Evolutionary conservation across 1,284 basidiomycete species (phyloP).

Genomic region (Melampsora americana): DNA sequence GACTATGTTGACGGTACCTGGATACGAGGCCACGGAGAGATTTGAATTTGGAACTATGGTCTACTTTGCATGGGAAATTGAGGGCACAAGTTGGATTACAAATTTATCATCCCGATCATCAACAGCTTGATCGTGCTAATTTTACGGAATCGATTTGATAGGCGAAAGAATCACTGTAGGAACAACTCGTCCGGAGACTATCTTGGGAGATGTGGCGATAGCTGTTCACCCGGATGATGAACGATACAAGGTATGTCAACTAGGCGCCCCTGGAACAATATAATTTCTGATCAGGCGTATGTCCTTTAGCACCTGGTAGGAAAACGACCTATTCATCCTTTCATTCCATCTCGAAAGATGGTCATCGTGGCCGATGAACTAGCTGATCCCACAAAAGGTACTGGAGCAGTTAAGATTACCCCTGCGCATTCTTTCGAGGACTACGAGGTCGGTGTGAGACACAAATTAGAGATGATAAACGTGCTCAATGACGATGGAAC

Average conservation of each 20-base stretch:
- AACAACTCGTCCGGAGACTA: conserved; percentile 97
- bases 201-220: conserved; percentile 96
- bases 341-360: conserved; percentile 72
- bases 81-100: conserved; percentile 65
- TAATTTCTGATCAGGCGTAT: conserved; percentile 8
- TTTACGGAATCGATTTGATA: conserved; percentile 48
- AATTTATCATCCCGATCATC: neutral
- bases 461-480: conserved; percentile 89
- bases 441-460: conserved; percentile 87
- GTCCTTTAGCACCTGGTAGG: conserved; percentile 74
- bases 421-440: conserved; percentile 99
- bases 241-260: conserved; percentile 67
- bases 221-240: conserved; percentile 92
- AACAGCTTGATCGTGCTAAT: no score
- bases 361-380: conserved; percentile 84
- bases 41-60: conserved; percentile 98
- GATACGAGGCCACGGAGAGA: conserved; percentile 87
- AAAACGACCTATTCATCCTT: conserved; percentile 87
- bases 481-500: conserved; percentile 97
- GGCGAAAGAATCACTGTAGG: conserved; percentile 92
- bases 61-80: conserved; percentile 88
- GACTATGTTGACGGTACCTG: conserved; percentile 84
- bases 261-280: neutral
- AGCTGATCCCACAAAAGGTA: conserved; percentile 90
- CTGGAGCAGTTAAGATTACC: conserved; percentile 98